phyloP scores from a whole-genome alignment of 2,329 filamentous ascomycete genomes.

The Ceratocystis harringtonii region DNA sequence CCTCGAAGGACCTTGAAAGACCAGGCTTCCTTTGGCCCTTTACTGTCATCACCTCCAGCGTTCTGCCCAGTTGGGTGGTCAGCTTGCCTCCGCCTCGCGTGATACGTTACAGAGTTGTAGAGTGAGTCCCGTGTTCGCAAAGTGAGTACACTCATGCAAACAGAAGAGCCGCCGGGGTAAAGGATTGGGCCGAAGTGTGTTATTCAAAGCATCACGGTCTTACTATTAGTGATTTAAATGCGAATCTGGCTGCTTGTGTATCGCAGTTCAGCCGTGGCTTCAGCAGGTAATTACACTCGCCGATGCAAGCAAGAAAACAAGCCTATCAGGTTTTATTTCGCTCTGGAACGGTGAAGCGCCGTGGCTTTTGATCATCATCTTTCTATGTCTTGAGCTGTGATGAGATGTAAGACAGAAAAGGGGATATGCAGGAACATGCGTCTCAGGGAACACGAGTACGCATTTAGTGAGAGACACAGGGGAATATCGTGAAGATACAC shows the following conservation, averaged over 20 bases:
- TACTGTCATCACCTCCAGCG: too few relatives aligned
- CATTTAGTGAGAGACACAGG: not conserved
- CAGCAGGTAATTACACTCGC: not conserved
- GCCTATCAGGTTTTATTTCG: not conserved
- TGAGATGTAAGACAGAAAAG: not conserved
- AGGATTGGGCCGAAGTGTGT: not conserved
- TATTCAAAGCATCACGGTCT: not conserved
- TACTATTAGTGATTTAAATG: not conserved
- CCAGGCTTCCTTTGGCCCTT: too few relatives aligned
- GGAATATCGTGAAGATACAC: not conserved
- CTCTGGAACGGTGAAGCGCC: not conserved
- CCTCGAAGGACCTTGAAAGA: too few relatives aligned
- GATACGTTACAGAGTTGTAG: not conserved
- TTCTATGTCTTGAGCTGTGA: not conserved
- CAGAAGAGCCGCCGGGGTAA: not conserved
- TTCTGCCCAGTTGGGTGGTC: not conserved
- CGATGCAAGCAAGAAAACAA: not conserved
- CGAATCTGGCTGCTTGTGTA: not conserved
- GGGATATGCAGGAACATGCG: conserved; percentile 3
- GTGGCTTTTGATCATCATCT: not conserved
- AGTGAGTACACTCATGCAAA: not conserved
- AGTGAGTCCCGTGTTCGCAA: not conserved
- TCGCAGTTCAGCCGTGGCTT: not conserved
- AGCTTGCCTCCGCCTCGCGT: not conserved
- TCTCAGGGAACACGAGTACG: not conserved